These are phyloP conservation scores for Cicer arietinum DNA, from an alignment of 306 rosid genomes.

Conservation along the genomic window DNA sequence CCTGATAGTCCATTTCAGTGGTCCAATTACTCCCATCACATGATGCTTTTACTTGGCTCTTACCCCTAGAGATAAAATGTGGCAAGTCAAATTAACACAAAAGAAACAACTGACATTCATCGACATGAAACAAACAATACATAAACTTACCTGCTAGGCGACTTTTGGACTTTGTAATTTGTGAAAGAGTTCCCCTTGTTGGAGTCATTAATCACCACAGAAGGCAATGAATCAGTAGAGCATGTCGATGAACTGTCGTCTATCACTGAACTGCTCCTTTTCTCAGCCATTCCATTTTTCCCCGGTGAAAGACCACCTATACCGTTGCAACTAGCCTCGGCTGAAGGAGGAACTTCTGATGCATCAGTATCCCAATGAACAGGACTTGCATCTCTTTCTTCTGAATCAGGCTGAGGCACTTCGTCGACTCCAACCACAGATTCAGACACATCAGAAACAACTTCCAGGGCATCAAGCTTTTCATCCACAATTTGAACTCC, in stretches of 20 bases:
- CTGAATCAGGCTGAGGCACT: constrained; percentile 76
- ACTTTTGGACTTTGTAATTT: constrained; percentile 61
- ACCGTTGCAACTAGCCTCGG: constrained; percentile 71
- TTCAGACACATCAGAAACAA: constrained; percentile 85
- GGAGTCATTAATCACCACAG: constrained; percentile 68
- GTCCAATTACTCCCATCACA: constrained; percentile 59
- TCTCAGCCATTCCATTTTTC: constrained; percentile 74
- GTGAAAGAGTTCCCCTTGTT: constrained; percentile 65
- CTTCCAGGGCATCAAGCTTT: constrained; percentile 70
- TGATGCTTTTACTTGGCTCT: constrained; percentile 61
- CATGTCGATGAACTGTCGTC: constrained; percentile 99
- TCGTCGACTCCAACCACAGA: constrained; percentile 78
- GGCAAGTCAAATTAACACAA: constrained; percentile 36
- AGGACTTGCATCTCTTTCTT: constrained; percentile 87
- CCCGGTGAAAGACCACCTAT: constrained; percentile 59
- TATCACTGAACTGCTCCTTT: constrained; percentile 64
- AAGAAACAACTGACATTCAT: constrained; percentile 10
- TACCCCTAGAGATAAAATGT: constrained; percentile 62
- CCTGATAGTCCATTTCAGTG: constrained; percentile 67
- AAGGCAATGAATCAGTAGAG: constrained; percentile 92
- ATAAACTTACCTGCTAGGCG: constrained; percentile 66
- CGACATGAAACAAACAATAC: constrained; percentile 32
- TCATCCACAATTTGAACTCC: constrained; percentile 62
- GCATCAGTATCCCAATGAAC: constrained; percentile 96
- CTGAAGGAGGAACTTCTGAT: constrained; percentile 80